Conservation (phyloP, 2,329 filamentous ascomycete genomes). For the Paramyrothecium roridum region DNA sequence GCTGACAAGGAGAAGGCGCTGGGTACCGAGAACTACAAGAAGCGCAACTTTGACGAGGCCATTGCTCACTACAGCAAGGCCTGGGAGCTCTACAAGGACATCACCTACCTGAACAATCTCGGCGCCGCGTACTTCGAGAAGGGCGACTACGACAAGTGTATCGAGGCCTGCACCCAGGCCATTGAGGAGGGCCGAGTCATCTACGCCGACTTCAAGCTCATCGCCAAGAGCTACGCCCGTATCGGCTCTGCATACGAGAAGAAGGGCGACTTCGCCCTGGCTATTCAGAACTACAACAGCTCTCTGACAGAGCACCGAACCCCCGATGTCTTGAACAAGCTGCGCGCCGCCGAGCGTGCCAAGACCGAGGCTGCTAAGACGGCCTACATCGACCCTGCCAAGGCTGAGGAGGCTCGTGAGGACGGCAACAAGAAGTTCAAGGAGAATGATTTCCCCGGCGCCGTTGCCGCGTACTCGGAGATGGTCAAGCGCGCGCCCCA, state of each 20-base stretch:
- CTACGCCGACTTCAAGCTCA: slow-evolving; percentile 95
- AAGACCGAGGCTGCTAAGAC: slow-evolving; percentile 73
- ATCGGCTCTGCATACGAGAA: slow-evolving; percentile 95
- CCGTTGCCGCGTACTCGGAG: slow-evolving; percentile 90
- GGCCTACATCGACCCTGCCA: slow-evolving; percentile 83
- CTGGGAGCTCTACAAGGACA: slow-evolving; percentile 93
- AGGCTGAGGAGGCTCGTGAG: slow-evolving; percentile 93
- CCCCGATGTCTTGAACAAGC: slow-evolving; percentile 88
- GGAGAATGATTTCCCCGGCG: slow-evolving; percentile 89
- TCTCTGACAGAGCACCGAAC: slow-evolving; percentile 96
- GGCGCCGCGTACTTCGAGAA: slow-evolving; percentile 95
- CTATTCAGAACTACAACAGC: slow-evolving; percentile 87
- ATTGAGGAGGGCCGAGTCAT: slow-evolving; percentile 86
- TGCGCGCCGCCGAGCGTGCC: slow-evolving; percentile 83
- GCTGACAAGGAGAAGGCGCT: slow-evolving; percentile 93
- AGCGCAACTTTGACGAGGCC: slow-evolving; percentile 91
- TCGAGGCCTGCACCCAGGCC: slow-evolving; percentile 84
- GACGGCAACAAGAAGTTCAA: slow-evolving; percentile 97
- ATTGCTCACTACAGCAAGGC: slow-evolving; percentile 94
- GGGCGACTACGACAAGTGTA: slow-evolving; percentile 84
- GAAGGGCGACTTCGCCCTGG: slow-evolving; percentile 72
- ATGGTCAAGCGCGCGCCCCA: slow-evolving; percentile 95
- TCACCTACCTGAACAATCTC: slow-evolving; percentile 96
- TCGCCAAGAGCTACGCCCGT: slow-evolving; percentile 96
- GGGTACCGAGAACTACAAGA: slow-evolving; percentile 96